Conservation (phyloP, 177 flowering plant species). For the Tripterygium wilfordii region DNA sequence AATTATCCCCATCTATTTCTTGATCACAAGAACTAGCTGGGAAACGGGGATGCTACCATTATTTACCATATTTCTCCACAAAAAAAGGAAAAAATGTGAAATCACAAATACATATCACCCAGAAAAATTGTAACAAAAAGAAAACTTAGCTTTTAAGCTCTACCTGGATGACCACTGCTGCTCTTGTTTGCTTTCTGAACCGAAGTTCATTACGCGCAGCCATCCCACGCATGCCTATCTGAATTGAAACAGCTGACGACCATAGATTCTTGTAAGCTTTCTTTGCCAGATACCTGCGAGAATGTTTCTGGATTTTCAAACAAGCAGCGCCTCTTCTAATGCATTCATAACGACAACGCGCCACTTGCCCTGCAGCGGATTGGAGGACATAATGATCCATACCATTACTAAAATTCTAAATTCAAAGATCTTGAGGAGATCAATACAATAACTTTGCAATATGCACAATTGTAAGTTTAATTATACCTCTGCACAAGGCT, state of each 20-base stretch:
- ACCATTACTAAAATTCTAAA: too few relatives aligned
- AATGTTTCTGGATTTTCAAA: slow-evolving; percentile 42
- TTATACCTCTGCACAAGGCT: slow-evolving; percentile 73
- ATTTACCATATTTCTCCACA: neutral
- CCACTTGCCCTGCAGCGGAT: slow-evolving; percentile 39
- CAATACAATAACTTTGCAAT: too few relatives aligned
- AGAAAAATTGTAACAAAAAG: neutral
- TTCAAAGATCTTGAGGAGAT: too few relatives aligned
- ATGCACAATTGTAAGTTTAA: neutral
- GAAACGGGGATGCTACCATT: too few relatives aligned
- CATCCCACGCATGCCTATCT: slow-evolving; percentile 54
- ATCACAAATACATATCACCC: neutral
- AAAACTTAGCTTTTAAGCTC: neutral
- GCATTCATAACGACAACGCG: slow-evolving; percentile 31
- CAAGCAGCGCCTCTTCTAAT: slow-evolving; percentile 46
- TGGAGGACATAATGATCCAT: neutral
- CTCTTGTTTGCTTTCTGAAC: slow-evolving; percentile 37
- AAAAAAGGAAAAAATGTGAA: neutral
- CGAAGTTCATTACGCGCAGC: slow-evolving; percentile 46
- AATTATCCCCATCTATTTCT: too few relatives aligned
- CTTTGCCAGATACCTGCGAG: slow-evolving; percentile 34
- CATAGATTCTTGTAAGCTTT: slow-evolving; percentile 22
- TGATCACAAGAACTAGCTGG: too few relatives aligned
- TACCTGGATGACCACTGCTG: slow-evolving; percentile 57
- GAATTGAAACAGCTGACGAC: slow-evolving; percentile 39